Conservation (phyloP, 108 stramenopile species). For the Pseudonitzschia multiseries region DNA sequence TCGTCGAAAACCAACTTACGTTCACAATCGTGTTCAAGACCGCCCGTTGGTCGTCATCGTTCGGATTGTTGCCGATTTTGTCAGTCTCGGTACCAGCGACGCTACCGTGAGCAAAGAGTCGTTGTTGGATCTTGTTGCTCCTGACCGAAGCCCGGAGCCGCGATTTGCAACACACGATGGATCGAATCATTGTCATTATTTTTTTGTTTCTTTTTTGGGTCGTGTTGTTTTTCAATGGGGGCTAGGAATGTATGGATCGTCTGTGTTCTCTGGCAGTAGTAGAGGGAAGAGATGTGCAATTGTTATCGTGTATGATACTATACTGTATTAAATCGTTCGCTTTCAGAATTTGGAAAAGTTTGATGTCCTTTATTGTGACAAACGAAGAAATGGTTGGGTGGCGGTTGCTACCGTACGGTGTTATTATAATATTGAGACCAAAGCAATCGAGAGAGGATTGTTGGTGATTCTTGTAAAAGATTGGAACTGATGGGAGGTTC, state of each 20-base stretch:
- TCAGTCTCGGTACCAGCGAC: background rate
- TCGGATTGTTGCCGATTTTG: background rate
- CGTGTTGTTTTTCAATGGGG: background rate
- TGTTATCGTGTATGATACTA: too few species aligned
- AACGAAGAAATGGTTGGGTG: too few species aligned
- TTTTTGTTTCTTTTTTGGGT: background rate
- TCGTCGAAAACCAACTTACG: background rate
- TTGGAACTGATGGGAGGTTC: too few species aligned
- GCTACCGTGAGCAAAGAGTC: background rate
- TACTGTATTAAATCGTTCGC: too few species aligned
- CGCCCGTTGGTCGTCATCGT: too few species aligned
- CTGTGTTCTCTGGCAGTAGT: background rate
- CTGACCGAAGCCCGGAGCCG: background rate
- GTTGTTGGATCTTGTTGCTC: background rate
- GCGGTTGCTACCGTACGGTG: too few species aligned
- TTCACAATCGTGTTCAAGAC: background rate
- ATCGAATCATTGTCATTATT: constrained; percentile 6
- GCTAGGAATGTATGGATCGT: background rate
- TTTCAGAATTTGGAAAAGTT: too few species aligned
- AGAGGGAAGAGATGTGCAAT: too few species aligned
- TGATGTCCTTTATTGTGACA: too few species aligned
- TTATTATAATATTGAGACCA: too few species aligned
- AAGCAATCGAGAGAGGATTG: too few species aligned
- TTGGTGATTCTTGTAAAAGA: too few species aligned
- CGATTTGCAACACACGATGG: background rate